phyloP scores from a whole-genome alignment of 306 rosid species.

The Lathyrus sativus region DNA sequence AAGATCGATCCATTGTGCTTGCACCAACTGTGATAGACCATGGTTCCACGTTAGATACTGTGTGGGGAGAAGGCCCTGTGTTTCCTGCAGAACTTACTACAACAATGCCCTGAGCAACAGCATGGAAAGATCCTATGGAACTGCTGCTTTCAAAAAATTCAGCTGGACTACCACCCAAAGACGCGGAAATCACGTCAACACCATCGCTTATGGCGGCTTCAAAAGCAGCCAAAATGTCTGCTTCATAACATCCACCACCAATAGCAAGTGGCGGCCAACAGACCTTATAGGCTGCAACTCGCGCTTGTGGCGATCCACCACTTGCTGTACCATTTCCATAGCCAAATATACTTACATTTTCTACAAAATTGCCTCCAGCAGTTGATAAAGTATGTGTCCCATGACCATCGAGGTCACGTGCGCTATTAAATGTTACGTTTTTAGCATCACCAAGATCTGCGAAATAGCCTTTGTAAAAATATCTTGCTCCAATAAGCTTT shows the following conservation, averaged over 20 bases:
- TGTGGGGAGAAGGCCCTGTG: conserved; percentile 42
- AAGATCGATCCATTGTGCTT: conserved; percentile 61
- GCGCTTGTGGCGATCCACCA: conserved; percentile 88
- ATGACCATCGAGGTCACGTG: conserved; percentile 72
- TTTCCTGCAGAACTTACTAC: conserved; percentile 68
- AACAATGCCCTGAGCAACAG: conserved; percentile 46
- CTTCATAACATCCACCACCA: conserved; percentile 48
- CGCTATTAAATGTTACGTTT: conserved; percentile 11
- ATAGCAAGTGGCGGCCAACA: conserved; percentile 50
- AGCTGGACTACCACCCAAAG: conserved; percentile 34
- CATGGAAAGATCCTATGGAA: conserved; percentile 73
- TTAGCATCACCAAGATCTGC: neutral
- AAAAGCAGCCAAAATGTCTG: conserved; percentile 73
- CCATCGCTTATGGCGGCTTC: conserved; percentile 83
- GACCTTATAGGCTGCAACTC: conserved; percentile 77
- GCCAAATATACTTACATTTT: conserved; percentile 51
- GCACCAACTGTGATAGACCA: conserved; percentile 81
- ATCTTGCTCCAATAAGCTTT: conserved; percentile 86
- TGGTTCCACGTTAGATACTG: conserved; percentile 47
- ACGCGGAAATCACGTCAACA: conserved; percentile 62
- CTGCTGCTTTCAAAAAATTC: conserved; percentile 37
- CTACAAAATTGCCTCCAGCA: conserved; percentile 68
- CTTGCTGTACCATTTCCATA: conserved; percentile 73
- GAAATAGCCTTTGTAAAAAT: conserved; percentile 55
- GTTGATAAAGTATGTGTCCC: conserved; percentile 95